These are phyloP conservation scores for Barnettozyma sp. DNA, from an alignment of 805 yeast species.

Conservation along the genomic window DNA sequence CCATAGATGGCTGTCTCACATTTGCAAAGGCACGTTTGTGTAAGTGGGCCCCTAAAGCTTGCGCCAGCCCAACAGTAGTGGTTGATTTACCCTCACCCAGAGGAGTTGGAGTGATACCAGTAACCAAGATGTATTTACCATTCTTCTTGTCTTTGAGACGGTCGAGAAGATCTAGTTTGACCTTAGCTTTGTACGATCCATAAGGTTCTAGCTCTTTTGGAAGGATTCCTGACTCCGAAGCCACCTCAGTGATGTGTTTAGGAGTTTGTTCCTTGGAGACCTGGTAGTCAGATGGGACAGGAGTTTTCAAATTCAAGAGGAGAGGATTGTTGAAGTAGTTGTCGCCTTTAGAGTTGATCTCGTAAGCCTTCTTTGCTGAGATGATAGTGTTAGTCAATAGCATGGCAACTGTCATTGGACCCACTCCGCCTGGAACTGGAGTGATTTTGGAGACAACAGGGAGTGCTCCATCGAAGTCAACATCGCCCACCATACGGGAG, in stretches of 20 bases:
- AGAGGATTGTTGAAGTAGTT: conserved; percentile 38
- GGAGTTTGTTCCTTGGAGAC: conserved; percentile 74
- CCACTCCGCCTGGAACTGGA: conserved; percentile 92
- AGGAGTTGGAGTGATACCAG: conserved; percentile 98
- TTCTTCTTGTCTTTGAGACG: conserved; percentile 52
- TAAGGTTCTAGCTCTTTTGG: conserved; percentile 66
- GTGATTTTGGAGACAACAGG: conserved; percentile 57
- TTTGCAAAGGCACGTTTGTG: conserved; percentile 81
- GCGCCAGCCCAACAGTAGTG: conserved; percentile 94
- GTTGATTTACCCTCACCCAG: conserved; percentile 97
- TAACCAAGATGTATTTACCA: conserved; percentile 74
- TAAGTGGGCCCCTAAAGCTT: conserved; percentile 89
- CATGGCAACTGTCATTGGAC: conserved; percentile 89
- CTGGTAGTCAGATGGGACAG: conserved; percentile 78
- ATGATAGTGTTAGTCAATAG: conserved; percentile 62
- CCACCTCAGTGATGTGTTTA: conserved; percentile 60
- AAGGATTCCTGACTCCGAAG: conserved; percentile 60
- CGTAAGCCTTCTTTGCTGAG: conserved; percentile 50
- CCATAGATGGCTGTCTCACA: conserved; percentile 97
- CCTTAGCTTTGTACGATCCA: conserved; percentile 74
- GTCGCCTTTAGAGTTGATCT: conserved; percentile 19
- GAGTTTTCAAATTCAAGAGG: conserved; percentile 46
- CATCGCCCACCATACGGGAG: conserved; percentile 70
- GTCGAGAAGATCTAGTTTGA: conserved; percentile 54
- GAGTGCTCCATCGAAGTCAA: conserved; percentile 52